These are phyloP conservation scores for Trichoderma koningii DNA, from an alignment of 2,329 filamentous ascomycete genomes.

Conservation along the genomic window DNA sequence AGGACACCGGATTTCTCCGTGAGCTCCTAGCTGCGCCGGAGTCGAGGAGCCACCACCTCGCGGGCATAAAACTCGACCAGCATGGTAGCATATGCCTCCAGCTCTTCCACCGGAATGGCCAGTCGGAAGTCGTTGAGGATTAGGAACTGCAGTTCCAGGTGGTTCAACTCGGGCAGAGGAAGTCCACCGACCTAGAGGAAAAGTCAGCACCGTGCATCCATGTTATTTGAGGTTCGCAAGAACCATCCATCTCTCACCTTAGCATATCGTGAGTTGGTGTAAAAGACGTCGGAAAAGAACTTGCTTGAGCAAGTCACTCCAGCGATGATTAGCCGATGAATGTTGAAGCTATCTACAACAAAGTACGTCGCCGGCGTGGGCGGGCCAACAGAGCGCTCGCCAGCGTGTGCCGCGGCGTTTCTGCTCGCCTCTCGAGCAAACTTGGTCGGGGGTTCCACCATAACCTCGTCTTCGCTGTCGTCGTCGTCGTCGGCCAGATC, in stretches of 20 bases:
- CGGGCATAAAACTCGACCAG: conserved; percentile 95
- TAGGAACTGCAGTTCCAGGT: conserved; percentile 93
- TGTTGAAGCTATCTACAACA: conserved; percentile 98
- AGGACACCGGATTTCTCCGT: not conserved
- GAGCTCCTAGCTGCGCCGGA: not conserved
- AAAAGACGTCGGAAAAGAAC: conserved; percentile 98
- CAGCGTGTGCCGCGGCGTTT: conserved; percentile 1
- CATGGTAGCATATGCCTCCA: conserved; percentile 98
- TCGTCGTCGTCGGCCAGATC: conserved; percentile 52
- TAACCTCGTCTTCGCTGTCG: conserved; percentile 41
- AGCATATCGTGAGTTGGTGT: conserved; percentile 97
- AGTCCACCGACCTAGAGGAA: conserved; percentile 80
- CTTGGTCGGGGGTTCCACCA: conserved; percentile 37
- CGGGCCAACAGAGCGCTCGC: conserved; percentile 32
- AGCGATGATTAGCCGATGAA: conserved; percentile 92
- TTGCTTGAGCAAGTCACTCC: conserved; percentile 98
- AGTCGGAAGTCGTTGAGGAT: conserved; percentile 95
- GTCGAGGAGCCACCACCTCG: conserved; percentile 64
- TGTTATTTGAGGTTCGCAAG: not conserved
- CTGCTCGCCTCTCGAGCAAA: conserved; percentile 28
- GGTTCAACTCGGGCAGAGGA: conserved; percentile 88
- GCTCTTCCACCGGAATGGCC: conserved; percentile 87
- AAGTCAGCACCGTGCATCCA: conserved; percentile 26
- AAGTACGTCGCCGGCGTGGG: conserved; percentile 62
- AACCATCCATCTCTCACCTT: conserved; percentile 65